Evolutionary conservation across 768 basidiomycete species (phyloP).

Genomic region (Kwoniella bestiolae): DNA sequence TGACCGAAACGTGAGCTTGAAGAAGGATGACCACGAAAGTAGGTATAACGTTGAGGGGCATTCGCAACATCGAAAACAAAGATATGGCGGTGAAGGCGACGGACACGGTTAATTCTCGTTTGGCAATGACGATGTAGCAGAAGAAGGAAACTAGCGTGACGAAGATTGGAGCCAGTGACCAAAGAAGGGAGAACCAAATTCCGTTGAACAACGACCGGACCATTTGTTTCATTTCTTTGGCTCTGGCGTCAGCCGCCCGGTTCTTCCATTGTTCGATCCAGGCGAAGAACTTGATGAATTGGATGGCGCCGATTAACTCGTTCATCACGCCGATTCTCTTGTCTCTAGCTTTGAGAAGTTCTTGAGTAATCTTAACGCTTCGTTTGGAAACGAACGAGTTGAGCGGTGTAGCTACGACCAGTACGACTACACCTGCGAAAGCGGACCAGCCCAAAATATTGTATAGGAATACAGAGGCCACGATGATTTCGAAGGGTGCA

Average conservation of each 20-base stretch:
- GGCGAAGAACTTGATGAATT: slow-evolving; percentile 66
- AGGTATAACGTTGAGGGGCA: slow-evolving; percentile 78
- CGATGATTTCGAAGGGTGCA: slow-evolving; percentile 76
- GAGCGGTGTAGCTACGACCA: slow-evolving; percentile 71
- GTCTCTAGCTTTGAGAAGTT: slow-evolving; percentile 64
- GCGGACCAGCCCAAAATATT: slow-evolving; percentile 69
- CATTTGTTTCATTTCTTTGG: slow-evolving; percentile 70
- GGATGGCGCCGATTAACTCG: slow-evolving; percentile 66
- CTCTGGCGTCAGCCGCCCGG: slow-evolving; percentile 64
- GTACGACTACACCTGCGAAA: slow-evolving; percentile 74
- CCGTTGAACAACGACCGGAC: slow-evolving; percentile 66
- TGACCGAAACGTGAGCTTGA: slow-evolving; percentile 68
- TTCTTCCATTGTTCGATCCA: slow-evolving; percentile 76
- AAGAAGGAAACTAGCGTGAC: slow-evolving; percentile 82
- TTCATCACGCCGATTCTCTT: slow-evolving; percentile 77
- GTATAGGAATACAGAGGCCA: slow-evolving; percentile 76
- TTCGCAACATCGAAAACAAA: slow-evolving; percentile 76
- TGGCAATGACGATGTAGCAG: slow-evolving; percentile 71
- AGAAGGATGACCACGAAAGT: slow-evolving; percentile 68
- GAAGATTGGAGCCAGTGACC: slow-evolving; percentile 75
- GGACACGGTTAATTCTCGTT: slow-evolving; percentile 74
- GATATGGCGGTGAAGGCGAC: slow-evolving; percentile 87
- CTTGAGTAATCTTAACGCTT: slow-evolving; percentile 61
- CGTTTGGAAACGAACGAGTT: slow-evolving; percentile 70
- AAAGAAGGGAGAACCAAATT: slow-evolving; percentile 71